Conservation (phyloP, 2,329 filamentous ascomycete genomes). For the Zymoseptoria brevis region DNA sequence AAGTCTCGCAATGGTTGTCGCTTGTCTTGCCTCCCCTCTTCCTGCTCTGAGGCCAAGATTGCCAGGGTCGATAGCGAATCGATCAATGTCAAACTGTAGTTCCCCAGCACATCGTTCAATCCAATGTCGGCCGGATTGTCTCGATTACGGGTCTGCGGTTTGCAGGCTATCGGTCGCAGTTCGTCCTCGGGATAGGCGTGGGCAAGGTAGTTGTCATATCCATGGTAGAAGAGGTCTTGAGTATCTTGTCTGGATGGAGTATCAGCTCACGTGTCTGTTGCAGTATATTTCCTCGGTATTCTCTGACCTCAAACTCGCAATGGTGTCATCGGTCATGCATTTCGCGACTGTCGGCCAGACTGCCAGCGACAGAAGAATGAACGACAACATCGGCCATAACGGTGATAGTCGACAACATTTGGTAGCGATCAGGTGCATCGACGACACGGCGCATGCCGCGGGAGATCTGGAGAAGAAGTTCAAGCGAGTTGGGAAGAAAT, state of each 20-base stretch:
- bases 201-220: constrained; percentile 88
- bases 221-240: constrained; percentile 85
- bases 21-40: constrained; percentile 27
- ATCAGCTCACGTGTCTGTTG: not conserved
- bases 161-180: constrained; percentile 78
- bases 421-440: constrained; percentile 20
- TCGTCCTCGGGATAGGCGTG: constrained; percentile 95
- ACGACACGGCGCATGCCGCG: not conserved
- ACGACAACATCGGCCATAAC: constrained; percentile 29
- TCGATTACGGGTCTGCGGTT: constrained; percentile 74
- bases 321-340: constrained; percentile 40
- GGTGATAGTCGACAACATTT: not conserved
- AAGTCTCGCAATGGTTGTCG: constrained; percentile 52
- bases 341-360: constrained; percentile 29
- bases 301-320: constrained; percentile 31
- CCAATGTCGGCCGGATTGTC: constrained; percentile 72
- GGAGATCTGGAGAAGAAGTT: not conserved
- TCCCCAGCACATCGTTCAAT: constrained; percentile 90
- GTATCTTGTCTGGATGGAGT: constrained; percentile 36
- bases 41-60: constrained; percentile 66
- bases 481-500: not conserved
- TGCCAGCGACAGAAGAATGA: constrained; percentile 18
- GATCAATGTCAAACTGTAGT: constrained; percentile 92
- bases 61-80: constrained; percentile 92
- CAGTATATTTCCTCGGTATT: not conserved